Conservation (phyloP, 306 rosid species). For the Quercus bicolor region DNA sequence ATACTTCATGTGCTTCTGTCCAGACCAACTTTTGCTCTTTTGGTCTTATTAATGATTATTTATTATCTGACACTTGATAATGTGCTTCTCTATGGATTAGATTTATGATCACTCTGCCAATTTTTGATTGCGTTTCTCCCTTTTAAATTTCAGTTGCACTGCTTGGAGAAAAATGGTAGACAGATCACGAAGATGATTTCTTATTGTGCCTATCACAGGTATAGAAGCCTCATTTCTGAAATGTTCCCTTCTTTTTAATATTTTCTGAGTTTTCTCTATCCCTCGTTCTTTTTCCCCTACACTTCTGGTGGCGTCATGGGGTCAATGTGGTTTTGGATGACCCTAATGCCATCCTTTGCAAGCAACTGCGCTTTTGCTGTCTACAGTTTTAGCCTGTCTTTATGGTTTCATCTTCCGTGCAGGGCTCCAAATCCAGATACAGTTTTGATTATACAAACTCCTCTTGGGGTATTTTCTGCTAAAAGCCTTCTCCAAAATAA, state of each 20-base stretch:
- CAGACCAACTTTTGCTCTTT: not conserved
- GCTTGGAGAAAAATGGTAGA: conserved; percentile 87
- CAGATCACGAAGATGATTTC: conserved; percentile 94
- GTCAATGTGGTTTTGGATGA: not conserved
- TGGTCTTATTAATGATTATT: not conserved
- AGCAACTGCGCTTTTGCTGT: not conserved
- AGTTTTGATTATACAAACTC: conserved; percentile 91
- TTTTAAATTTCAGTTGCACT: conserved; percentile 73
- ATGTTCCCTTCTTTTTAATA: not conserved
- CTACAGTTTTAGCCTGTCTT: conserved; percentile 16
- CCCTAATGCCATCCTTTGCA: conserved; percentile 3
- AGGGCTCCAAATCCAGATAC: conserved; percentile 99
- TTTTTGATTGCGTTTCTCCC: conserved; percentile 20
- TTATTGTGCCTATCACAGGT: conserved; percentile 98
- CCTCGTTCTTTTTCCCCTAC: not conserved
- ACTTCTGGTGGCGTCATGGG: not conserved
- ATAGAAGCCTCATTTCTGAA: conserved; percentile 29
- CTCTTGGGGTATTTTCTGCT: conserved; percentile 82
- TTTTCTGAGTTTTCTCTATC: conserved; percentile 9
- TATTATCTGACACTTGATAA: conserved; percentile 5
- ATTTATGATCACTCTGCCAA: conserved; percentile 9
- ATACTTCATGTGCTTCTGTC: not conserved
- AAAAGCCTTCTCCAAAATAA: conserved; percentile 86
- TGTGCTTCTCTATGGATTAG: conserved; percentile 11
- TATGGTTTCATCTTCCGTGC: conserved; percentile 32